A percentile compares a stretch with the other conserved stretches of the same genome.
phyloP scores from a whole-genome alignment of 306 rosid genomes.

The Quercus gilva region DNA sequence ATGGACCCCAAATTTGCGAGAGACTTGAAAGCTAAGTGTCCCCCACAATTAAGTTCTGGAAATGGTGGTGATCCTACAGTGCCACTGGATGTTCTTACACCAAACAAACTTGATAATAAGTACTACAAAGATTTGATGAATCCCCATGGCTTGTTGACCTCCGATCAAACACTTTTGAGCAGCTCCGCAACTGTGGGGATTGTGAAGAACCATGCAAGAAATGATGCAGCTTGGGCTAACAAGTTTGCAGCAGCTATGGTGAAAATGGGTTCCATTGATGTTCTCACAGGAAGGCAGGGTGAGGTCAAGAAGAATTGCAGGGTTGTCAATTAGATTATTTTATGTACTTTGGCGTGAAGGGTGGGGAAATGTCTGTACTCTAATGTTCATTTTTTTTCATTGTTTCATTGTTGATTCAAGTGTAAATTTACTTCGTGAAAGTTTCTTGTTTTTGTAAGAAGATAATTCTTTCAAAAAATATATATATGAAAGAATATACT shows the following conservation, averaged over 20 bases:
- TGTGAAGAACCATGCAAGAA: background rate
- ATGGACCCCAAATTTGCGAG: background rate
- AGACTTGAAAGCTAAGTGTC: background rate
- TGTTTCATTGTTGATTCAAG: background rate
- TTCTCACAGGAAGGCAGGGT: conserved; percentile 8
- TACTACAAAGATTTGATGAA: background rate
- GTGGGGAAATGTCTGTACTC: background rate
- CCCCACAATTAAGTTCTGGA: background rate
- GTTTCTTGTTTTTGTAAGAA: background rate
- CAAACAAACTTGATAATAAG: conserved; percentile 7
- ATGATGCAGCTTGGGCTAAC: background rate
- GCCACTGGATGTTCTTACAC: conserved; percentile 1
- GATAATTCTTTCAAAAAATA: background rate
- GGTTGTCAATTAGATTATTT: background rate
- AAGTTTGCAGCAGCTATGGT: conserved; percentile 18
- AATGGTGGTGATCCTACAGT: background rate
- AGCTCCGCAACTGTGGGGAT: background rate
- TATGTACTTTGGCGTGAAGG: background rate
- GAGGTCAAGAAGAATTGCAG: background rate
- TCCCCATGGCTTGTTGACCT: background rate
- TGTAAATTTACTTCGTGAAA: background rate
- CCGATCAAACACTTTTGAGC: conserved; percentile 10
- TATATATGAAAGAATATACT: background rate
- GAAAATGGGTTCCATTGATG: conserved; percentile 12
- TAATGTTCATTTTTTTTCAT: background rate